Evolutionary conservation across 1,139 yeast genomes (phyloP).

Genomic region (Lodderomyces oxycetoniae): DNA sequence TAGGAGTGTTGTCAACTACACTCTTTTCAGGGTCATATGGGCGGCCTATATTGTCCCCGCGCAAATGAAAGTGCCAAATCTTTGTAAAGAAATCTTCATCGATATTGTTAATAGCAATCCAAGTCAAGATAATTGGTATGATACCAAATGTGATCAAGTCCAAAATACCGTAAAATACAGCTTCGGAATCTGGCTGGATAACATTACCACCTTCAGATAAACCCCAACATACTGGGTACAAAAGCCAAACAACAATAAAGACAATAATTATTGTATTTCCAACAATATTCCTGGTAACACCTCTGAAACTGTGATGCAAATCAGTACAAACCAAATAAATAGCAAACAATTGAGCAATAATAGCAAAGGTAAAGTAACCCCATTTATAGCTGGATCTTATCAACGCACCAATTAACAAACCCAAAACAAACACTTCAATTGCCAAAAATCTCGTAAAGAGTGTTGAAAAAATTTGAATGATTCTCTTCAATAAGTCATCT

Average conservation of each 20-base stretch:
- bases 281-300: constrained; percentile 15
- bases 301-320: constrained; percentile 11
- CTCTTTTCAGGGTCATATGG: constrained; percentile 18
- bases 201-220: constrained; percentile 64
- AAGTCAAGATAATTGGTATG: constrained; percentile 37
- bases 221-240: constrained; percentile 61
- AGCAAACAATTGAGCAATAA: constrained; percentile 36
- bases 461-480: constrained; percentile 22
- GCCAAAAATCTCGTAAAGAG: constrained; percentile 35
- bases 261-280: constrained; percentile 28
- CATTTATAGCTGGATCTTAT: constrained; percentile 58
- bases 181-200: constrained; percentile 63
- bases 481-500: constrained; percentile 20
- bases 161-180: constrained; percentile 59
- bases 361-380: constrained; percentile 53
- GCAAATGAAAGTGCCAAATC: constrained; percentile 17
- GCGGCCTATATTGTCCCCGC: constrained; percentile 8
- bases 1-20: constrained; percentile 24
- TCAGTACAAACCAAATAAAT: constrained; percentile 23
- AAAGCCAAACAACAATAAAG: constrained; percentile 36
- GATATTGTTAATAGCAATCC: constrained; percentile 24
- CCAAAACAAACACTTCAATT: constrained; percentile 48
- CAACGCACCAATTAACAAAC: constrained; percentile 50
- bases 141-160: constrained; percentile 46
- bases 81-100: constrained; percentile 31